Percentiles rank a stretch among this genome's conserved stretches.
Evolutionary conservation across 768 basidiomycete species (phyloP).

Genomic region (Lyophyllum semitale): DNA sequence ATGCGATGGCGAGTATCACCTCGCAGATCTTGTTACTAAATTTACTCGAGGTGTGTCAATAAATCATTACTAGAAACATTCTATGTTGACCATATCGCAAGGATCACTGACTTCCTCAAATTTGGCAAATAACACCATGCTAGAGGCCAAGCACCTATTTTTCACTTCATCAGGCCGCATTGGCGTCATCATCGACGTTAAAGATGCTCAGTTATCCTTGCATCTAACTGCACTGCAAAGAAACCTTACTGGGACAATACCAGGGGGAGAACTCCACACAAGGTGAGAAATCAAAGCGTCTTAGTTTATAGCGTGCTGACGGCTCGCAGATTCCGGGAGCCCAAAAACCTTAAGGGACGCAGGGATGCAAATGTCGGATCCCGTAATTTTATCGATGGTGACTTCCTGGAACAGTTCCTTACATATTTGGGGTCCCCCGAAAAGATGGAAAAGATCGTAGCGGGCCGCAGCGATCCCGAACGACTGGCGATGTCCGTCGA

Average conservation of each 20-base stretch:
- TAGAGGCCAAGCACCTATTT: conserved; percentile 66
- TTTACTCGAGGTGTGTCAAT: conserved; percentile 60
- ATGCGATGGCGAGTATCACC: conserved; percentile 67
- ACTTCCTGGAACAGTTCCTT: conserved; percentile 75
- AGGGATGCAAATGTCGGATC: conserved; percentile 59
- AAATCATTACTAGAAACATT: background rate
- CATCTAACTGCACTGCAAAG: conserved; percentile 72
- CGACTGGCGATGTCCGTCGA: conserved; percentile 44
- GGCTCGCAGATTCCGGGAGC: conserved; percentile 64
- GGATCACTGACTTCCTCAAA: conserved; percentile 57
- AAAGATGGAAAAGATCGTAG: conserved; percentile 52
- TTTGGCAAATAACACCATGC: conserved; percentile 36
- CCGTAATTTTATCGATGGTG: conserved; percentile 86
- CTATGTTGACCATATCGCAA: conserved; percentile 25
- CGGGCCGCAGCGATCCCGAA: conserved; percentile 63
- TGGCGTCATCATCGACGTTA: conserved; percentile 67
- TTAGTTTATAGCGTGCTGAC: conserved; percentile 1
- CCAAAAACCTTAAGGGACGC: conserved; percentile 54
- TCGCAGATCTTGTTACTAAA: conserved; percentile 78
- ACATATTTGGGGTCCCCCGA: conserved; percentile 37
- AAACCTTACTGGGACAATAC: conserved; percentile 62
- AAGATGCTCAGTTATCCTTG: conserved; percentile 49
- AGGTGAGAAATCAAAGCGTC: conserved; percentile 37
- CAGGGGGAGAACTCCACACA: conserved; percentile 62
- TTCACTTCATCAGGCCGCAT: conserved; percentile 81